Conservation (phyloP, 768 basidiomycete genomes). For the Tricholoma matsutake region DNA sequence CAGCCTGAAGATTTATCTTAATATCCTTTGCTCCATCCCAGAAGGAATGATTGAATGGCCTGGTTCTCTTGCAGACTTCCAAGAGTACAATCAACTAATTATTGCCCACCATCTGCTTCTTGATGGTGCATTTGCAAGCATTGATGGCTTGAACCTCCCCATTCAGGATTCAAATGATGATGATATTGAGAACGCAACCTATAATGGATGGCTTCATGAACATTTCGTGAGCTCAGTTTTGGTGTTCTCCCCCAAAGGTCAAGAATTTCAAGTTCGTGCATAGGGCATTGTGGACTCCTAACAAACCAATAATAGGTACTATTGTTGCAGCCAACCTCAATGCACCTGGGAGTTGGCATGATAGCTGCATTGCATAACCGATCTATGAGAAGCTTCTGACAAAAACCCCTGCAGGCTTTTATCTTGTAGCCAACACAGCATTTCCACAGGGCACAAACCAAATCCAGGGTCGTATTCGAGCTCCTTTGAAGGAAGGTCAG, state of each 20-base stretch:
- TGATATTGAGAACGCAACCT: too few species aligned
- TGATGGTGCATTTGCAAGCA: constrained; percentile 38
- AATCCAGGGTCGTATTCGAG: too few species aligned
- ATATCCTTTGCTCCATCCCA: neutral
- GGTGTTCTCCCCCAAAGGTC: constrained; percentile 31
- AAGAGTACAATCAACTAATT: neutral
- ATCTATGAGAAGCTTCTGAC: constrained; percentile 29
- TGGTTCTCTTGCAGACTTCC: too few species aligned
- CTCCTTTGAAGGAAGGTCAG: too few species aligned
- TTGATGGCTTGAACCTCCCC: constrained; percentile 40
- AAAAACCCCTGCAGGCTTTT: constrained; percentile 31
- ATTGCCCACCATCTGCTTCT: constrained; percentile 26
- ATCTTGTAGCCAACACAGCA: constrained; percentile 36
- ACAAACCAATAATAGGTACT: constrained; percentile 7
- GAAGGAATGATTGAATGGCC: too few species aligned
- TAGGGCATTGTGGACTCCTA: neutral
- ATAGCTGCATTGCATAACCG: constrained; percentile 30
- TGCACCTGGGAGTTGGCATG: constrained; percentile 38
- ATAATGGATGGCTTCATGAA: too few species aligned
- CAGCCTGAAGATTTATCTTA: neutral
- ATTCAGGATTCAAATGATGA: constrained; percentile 27
- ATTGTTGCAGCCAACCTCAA: constrained; percentile 11
- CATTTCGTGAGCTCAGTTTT: too few species aligned
- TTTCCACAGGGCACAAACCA: too few species aligned
- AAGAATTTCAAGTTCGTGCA: neutral